Evolutionary conservation across 257 asterid species (phyloP).

Genomic region (Solanum pinnatisectum): DNA sequence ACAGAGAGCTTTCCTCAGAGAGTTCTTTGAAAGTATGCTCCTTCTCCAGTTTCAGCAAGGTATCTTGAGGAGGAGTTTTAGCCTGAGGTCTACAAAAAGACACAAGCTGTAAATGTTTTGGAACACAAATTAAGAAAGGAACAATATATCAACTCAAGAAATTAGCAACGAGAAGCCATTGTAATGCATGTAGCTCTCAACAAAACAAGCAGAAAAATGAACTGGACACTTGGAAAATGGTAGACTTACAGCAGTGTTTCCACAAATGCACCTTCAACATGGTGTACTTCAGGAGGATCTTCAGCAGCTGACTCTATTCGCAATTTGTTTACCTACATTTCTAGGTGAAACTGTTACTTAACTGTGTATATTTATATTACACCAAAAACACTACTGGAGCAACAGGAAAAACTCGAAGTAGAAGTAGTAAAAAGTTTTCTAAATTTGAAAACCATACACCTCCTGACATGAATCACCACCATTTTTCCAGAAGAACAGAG

Average conservation of each 20-base stretch:
- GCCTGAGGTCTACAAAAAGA: slow-evolving; percentile 55
- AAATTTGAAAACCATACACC: neutral
- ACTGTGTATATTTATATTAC: neutral
- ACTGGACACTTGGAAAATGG: neutral
- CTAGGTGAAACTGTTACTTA: neutral
- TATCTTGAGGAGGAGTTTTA: slow-evolving; percentile 83
- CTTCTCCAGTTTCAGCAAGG: slow-evolving; percentile 66
- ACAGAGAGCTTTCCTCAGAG: slow-evolving; percentile 66
- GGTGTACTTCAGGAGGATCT: slow-evolving; percentile 71
- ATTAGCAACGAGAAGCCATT: neutral
- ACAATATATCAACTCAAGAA: neutral
- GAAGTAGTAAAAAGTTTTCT: neutral
- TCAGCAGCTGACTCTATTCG: slow-evolving; percentile 67
- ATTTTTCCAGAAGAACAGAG: neutral
- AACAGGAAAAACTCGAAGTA: neutral
- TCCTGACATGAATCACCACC: neutral
- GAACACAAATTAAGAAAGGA: neutral
- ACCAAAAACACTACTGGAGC: neutral
- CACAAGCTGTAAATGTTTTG: neutral
- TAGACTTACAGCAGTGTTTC: slow-evolving; percentile 74
- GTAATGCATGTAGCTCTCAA: neutral
- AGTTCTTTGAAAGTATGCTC: slow-evolving; percentile 54
- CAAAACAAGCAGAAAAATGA: neutral
- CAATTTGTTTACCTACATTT: slow-evolving; percentile 67
- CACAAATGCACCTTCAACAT: slow-evolving; percentile 93